These are phyloP conservation scores for Clarireedia monteithiana DNA, from an alignment of 2,329 filamentous ascomycete species.

Conservation along the genomic window DNA sequence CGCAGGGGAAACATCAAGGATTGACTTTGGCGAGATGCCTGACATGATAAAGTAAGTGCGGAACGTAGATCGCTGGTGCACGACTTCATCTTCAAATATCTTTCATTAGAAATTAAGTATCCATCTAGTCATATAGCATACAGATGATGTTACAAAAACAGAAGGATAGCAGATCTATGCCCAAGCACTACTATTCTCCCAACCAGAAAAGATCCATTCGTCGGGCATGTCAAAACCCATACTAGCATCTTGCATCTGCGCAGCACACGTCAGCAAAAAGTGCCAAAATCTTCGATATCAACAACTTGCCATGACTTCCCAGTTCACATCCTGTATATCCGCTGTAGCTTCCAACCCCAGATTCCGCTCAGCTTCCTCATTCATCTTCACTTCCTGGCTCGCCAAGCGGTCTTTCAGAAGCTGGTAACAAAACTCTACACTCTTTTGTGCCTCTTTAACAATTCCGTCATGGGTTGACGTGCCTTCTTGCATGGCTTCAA, in stretches of 20 bases:
- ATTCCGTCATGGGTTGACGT: conserved; percentile 10
- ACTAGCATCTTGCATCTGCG: conserved; percentile 11
- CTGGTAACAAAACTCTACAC: conserved; percentile 14
- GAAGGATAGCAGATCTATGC: neutral
- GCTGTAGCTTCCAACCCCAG: neutral
- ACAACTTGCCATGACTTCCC: neutral
- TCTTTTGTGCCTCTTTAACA: conserved; percentile 14
- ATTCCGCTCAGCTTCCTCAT: neutral
- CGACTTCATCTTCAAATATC: too few relatives aligned
- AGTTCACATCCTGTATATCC: neutral
- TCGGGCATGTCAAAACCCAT: conserved; percentile 12
- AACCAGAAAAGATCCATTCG: conserved; percentile 10
- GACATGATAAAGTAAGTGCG: too few relatives aligned
- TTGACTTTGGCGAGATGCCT: too few relatives aligned
- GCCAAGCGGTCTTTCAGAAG: conserved; percentile 9
- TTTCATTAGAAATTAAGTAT: too few relatives aligned
- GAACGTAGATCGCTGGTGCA: too few relatives aligned
- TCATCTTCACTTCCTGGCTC: neutral
- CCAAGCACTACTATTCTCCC: neutral
- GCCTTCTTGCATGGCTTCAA: conserved; percentile 27
- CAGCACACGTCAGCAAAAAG: neutral
- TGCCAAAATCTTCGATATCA: neutral
- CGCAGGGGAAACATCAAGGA: too few relatives aligned
- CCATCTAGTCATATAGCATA: neutral
- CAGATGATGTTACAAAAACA: neutral